A percentile compares a stretch with the other conserved stretches of the same genome.
Conservation (phyloP, 2,329 filamentous ascomycete species). For the Xylaria sp. region DNA sequence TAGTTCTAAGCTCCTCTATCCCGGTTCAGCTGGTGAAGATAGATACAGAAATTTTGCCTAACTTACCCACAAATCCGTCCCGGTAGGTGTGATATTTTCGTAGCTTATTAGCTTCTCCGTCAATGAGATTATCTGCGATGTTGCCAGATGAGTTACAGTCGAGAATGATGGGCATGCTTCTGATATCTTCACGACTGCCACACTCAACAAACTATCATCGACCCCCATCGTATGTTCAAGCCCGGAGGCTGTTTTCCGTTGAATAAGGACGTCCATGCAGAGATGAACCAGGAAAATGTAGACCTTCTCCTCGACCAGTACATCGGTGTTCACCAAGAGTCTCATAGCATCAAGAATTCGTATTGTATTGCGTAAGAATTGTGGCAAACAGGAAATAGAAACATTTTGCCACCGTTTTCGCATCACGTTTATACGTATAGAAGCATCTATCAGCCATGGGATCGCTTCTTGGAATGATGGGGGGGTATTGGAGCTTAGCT, state of each 20-base stretch:
- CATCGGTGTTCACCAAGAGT: slow-evolving; percentile 29
- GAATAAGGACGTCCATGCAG: slow-evolving; percentile 55
- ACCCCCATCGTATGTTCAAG: slow-evolving; percentile 45
- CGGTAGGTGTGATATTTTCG: slow-evolving; percentile 48
- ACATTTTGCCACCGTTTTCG: slow-evolving; percentile 54
- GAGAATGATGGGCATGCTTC: slow-evolving; percentile 49
- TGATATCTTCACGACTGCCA: slow-evolving; percentile 54
- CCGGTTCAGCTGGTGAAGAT: slow-evolving; percentile 41
- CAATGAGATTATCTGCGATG: slow-evolving; percentile 58
- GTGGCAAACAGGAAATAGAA: slow-evolving; percentile 49
- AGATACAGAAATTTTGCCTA: slow-evolving; percentile 3
- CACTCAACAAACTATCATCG: slow-evolving; percentile 52
- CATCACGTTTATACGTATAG: slow-evolving; percentile 56
- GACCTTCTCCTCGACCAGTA: slow-evolving; percentile 51
- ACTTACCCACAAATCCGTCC: slow-evolving; percentile 58
- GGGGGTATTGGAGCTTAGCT: slow-evolving; percentile 48
- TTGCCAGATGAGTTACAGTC: slow-evolving; percentile 54
- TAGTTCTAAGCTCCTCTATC: slow-evolving; percentile 49
- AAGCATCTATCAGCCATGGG: slow-evolving; percentile 63
- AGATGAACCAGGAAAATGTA: slow-evolving; percentile 55
- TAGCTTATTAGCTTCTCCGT: slow-evolving; percentile 53
- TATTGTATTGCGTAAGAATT: slow-evolving; percentile 52
- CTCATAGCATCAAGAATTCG: slow-evolving; percentile 20
- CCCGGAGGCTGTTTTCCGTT: slow-evolving; percentile 47
- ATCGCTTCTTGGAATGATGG: slow-evolving; percentile 55